Conservation (phyloP, 371 early-diverging fungal species). For the Mycotypha africana region DNA sequence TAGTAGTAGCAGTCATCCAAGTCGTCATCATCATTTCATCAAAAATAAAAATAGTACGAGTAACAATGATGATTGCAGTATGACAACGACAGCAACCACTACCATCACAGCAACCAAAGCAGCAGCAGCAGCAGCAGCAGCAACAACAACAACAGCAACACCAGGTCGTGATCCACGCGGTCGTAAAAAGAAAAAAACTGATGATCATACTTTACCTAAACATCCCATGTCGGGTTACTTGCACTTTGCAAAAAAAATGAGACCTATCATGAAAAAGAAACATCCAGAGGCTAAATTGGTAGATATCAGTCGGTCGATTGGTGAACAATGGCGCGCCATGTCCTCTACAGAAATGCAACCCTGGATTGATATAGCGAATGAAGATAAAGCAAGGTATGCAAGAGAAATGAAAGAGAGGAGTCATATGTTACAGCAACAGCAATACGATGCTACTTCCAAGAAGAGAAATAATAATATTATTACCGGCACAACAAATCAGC, state of each 20-base stretch:
- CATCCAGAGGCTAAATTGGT: constrained; percentile 56
- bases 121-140: not conserved
- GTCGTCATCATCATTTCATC: no score
- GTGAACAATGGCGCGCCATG: constrained; percentile 60
- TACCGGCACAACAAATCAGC: no score
- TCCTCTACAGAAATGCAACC: constrained; percentile 43
- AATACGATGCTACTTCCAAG: not conserved
- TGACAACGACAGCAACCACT: constrained; percentile 2
- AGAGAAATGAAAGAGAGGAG: constrained; percentile 51
- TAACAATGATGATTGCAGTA: no score
- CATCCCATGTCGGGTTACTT: constrained; percentile 78
- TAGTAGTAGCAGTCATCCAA: no score
- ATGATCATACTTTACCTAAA: constrained; percentile 66
- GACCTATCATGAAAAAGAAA: constrained; percentile 52
- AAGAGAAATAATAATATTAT: not conserved
- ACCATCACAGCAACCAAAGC: not conserved
- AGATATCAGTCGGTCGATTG: constrained; percentile 60
- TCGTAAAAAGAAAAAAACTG: constrained; percentile 53
- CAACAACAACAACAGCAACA: not conserved
- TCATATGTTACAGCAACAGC: constrained; percentile 21
- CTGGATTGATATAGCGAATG: constrained; percentile 57
- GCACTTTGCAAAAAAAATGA: constrained; percentile 57
- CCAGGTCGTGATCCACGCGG: constrained; percentile 34
- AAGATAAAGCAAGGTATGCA: constrained; percentile 72
- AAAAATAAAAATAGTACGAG: no score